Percentiles rank a stretch among this genome's conserved stretches.
Evolutionary conservation across 2,329 filamentous ascomycete genomes (phyloP).

Genomic region (Rhynchosporium agropyri): DNA sequence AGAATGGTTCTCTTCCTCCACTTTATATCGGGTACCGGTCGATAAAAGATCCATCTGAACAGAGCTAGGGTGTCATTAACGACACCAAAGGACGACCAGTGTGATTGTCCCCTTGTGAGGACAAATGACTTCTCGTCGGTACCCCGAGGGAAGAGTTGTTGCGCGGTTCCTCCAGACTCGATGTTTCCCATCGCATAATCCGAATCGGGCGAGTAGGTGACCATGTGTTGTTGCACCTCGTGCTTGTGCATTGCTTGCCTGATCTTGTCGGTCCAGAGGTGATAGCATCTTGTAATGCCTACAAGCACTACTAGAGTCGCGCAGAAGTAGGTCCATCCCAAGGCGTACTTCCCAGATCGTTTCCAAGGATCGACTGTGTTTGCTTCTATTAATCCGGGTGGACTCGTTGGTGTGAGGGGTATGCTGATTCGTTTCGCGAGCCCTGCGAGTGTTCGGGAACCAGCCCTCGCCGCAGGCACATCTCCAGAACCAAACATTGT

Average conservation of each 20-base stretch:
- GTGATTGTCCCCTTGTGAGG: constrained; percentile 62
- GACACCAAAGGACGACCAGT: constrained; percentile 72
- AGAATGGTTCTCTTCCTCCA: constrained; percentile 66
- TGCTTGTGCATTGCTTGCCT: constrained; percentile 87
- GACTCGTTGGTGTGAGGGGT: constrained; percentile 60
- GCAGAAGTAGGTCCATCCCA: constrained; percentile 88
- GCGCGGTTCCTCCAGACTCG: constrained; percentile 56
- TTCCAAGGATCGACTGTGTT: constrained; percentile 76
- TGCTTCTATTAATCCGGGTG: constrained; percentile 63
- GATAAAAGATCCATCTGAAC: constrained; percentile 86
- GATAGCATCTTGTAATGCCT: constrained; percentile 73
- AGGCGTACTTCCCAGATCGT: constrained; percentile 80
- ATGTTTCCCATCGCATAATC: constrained; percentile 65
- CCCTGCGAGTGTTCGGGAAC: constrained; percentile 36
- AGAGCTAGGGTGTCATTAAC: constrained; percentile 81
- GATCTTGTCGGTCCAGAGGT: constrained; percentile 92
- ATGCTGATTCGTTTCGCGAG: constrained; percentile 56
- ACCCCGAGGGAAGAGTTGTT: constrained; percentile 72
- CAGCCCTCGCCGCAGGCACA: constrained; percentile 30
- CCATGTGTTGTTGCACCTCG: constrained; percentile 69
- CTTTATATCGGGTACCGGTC: constrained; percentile 75
- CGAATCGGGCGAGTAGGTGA: constrained; percentile 54
- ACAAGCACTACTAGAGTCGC: constrained; percentile 70
- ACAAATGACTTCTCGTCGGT: constrained; percentile 55
- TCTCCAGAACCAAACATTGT: constrained; percentile 28